Evolutionary conservation across 441 rosid genomes (phyloP).

Genomic region (Gossypium lobatum): DNA sequence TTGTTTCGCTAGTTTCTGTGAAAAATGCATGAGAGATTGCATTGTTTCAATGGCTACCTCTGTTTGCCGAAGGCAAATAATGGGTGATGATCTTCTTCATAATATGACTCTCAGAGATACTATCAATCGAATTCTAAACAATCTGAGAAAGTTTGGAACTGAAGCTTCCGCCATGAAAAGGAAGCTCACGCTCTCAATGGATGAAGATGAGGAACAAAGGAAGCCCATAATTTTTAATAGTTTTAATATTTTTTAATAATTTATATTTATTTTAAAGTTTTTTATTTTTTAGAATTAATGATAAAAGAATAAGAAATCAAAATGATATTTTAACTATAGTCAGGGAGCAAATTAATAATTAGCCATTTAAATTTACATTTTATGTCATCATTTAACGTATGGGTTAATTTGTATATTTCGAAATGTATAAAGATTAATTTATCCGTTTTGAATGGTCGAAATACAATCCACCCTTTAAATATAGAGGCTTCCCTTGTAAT

Average conservation of each 20-base stretch:
- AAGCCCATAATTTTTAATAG: too few relatives aligned
- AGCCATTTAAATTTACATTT: too few relatives aligned
- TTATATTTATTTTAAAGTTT: too few relatives aligned
- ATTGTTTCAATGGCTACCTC: background rate
- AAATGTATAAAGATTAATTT: too few relatives aligned
- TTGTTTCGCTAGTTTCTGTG: background rate
- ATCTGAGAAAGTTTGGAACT: background rate
- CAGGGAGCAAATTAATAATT: too few relatives aligned
- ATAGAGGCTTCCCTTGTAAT: rapidly evolving
- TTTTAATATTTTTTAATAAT: too few relatives aligned
- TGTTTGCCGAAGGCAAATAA: background rate
- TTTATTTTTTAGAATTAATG: too few relatives aligned
- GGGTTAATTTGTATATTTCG: rapidly evolving
- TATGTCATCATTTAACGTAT: too few relatives aligned
- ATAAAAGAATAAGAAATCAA: too few relatives aligned
- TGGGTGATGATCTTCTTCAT: background rate
- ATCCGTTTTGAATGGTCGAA: rapidly evolving
- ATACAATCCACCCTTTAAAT: too few relatives aligned
- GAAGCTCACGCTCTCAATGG: background rate
- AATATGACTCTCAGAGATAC: background rate
- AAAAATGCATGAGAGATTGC: background rate
- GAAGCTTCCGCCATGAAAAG: background rate
- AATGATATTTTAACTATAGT: too few relatives aligned
- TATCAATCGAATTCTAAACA: background rate
- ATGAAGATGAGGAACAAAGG: too few relatives aligned